Evolutionary conservation across 169 alveolate genomes (phyloP), one percentile per base, ranked within the genome.

Genomic region (Eimeria sp.): DNA sequence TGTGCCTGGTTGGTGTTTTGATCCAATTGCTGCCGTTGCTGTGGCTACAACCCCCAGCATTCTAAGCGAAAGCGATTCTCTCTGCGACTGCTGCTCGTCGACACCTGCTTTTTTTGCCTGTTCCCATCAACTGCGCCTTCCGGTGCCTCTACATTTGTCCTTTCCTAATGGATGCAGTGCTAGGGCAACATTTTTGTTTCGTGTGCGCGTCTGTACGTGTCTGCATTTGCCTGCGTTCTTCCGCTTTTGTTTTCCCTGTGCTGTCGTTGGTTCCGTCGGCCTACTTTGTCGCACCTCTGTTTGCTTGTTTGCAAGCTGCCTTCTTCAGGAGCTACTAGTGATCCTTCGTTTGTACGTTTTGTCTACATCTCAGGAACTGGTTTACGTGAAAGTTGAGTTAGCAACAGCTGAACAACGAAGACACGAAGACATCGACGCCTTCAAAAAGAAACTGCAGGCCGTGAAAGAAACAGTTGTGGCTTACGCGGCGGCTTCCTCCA

Each of bases 341-440:
- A 7, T n/a, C 22, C 40, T 25, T 43, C 5, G 6, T 45, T 14
- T 45, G 88, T 76, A 49, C 51, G 25, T 13, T 13, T 30, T 51
- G 88, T 78, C 43, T 76, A 70, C 80, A 34, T 58, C 47, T 40
- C 84, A 93, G 96, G 93, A 93, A 40, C 93, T 93, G 43, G 96
- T 93, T 58, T 54, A 65, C 49, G 88, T 91, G 73, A 93, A 93
- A 70, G 88, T 93, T 14, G 96, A 93, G 51, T 70, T 93, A 34
- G 96, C 96, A 25, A 58, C 88, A 27, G 96, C 96, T 14, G 96
- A 93, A 88, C 96, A 93, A 72, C 84, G 92, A 51, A 45, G 96
- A 27, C 92, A 78, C 40, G 96, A 93, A 67, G 96, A 93, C 65
- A 58, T 93, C n/a, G 96, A 93, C 30, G 76, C 89, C 40, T 93